Percentiles rank a stretch among this genome's conserved stretches.
These are phyloP conservation scores for Blastobotrys petasosporus DNA, from an alignment of 1,139 yeast genomes.

Conservation along the genomic window DNA sequence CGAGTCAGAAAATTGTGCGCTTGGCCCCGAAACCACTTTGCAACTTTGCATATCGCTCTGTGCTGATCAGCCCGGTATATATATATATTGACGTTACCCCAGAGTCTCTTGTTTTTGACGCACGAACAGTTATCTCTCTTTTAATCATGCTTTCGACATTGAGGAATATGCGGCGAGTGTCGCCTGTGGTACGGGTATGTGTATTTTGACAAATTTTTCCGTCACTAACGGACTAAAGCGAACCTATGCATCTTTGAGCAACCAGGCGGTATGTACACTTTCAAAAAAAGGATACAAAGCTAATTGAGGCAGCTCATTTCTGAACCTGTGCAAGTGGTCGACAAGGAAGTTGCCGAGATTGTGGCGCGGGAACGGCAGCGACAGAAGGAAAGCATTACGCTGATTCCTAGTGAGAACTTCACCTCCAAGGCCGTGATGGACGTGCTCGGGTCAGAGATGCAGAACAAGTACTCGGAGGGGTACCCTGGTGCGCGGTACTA, in stretches of 20 bases:
- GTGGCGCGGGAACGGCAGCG: conserved; percentile 84
- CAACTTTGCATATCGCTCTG: no score
- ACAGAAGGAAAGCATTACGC: conserved; percentile 89
- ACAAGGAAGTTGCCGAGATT: conserved; percentile 44
- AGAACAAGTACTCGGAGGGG: conserved; percentile 97
- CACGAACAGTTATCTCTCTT: neutral
- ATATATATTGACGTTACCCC: no score
- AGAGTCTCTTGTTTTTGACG: neutral
- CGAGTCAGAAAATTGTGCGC: no score
- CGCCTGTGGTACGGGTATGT: conserved; percentile 7
- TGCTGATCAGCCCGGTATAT: no score
- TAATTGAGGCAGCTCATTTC: conserved; percentile 14
- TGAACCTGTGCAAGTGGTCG: conserved; percentile 30
- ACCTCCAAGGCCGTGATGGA: conserved; percentile 95
- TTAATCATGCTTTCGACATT: neutral
- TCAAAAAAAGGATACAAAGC: neutral
- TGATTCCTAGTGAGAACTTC: conserved; percentile 96
- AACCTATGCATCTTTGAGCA: conserved; percentile 9
- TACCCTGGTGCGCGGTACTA: conserved; percentile 96
- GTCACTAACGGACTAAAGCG: conserved; percentile 3
- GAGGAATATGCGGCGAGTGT: conserved; percentile 7
- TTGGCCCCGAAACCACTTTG: no score
- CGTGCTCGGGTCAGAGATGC: conserved; percentile 96
- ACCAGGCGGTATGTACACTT: conserved; percentile 5
- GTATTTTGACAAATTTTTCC: neutral